Percentiles rank a stretch among this genome's conserved stretches.
phyloP scores from a whole-genome alignment of 352 stramenopile genomes.

The Globisporangium alternatum region DNA sequence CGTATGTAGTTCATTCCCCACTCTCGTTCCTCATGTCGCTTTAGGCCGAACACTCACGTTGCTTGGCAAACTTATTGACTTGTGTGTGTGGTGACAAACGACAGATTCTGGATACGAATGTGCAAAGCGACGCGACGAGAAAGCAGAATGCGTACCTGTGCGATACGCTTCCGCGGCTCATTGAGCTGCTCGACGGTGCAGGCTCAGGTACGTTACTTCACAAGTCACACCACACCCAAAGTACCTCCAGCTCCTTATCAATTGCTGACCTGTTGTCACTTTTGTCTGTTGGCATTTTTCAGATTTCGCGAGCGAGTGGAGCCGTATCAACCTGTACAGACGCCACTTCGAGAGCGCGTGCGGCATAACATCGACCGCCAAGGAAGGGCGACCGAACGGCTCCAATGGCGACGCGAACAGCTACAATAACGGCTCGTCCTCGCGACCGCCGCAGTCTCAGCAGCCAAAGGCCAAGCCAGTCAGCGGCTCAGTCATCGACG shows the following conservation, averaged over 20 bases:
- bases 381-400: conserved; percentile 24
- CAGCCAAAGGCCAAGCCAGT: conserved; percentile 16
- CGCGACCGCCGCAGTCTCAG: neutral
- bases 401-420: conserved; percentile 9
- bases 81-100: neutral
- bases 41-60: no score
- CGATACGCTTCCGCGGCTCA: conserved; percentile 54
- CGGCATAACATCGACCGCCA: conserved; percentile 50
- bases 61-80: conserved; percentile 10
- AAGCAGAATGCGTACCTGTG: conserved; percentile 71
- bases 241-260: neutral
- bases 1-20: conserved; percentile 21
- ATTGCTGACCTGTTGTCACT: neutral
- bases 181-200: conserved; percentile 61
- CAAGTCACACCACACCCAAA: neutral
- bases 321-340: conserved; percentile 71
- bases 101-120: conserved; percentile 68
- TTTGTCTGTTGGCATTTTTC: neutral
- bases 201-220: conserved; percentile 39
- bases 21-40: neutral
- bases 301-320: conserved; percentile 74
- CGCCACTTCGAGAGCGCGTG: conserved; percentile 79
- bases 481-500: conserved; percentile 11
- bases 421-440: neutral
- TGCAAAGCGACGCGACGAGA: conserved; percentile 58